Evolutionary conservation across 805 yeast species (phyloP).

Genomic region (Kodamaea laetipori): DNA sequence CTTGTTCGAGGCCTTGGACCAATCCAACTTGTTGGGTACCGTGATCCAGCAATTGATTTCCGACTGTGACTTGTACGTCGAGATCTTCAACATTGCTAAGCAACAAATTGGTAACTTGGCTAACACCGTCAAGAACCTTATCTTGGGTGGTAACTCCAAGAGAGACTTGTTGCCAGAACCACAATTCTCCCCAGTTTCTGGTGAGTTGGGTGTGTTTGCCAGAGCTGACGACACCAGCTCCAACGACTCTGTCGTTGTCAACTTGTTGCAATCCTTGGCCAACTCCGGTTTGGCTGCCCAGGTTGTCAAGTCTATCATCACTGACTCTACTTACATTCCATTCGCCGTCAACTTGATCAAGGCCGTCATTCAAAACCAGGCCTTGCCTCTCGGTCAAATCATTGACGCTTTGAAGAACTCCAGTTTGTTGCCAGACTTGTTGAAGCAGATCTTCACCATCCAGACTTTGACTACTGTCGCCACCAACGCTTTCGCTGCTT

Average conservation of each 20-base stretch:
- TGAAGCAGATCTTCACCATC: conserved; percentile 35
- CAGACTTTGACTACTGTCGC: conserved; percentile 36
- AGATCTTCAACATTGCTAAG: conserved; percentile 35
- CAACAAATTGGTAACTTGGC: conserved; percentile 28
- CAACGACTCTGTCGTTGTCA: conserved; percentile 30
- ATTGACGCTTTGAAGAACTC: conserved; percentile 36
- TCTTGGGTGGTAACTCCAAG: conserved; percentile 23
- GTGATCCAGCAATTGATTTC: conserved; percentile 39
- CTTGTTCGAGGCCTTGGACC: conserved; percentile 38
- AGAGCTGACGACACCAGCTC: conserved; percentile 19
- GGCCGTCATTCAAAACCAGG: conserved; percentile 31
- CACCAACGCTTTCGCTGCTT: conserved; percentile 41
- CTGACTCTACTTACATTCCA: conserved; percentile 38
- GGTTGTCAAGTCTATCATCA: conserved; percentile 40
- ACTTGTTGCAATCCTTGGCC: conserved; percentile 43
- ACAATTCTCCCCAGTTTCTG: conserved; percentile 8
- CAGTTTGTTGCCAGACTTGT: conserved; percentile 34
- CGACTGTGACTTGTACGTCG: conserved; percentile 41
- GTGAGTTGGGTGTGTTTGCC: conserved; percentile 14
- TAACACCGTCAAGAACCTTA: conserved; percentile 26
- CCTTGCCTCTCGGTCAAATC: conserved; percentile 29
- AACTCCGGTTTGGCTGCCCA: conserved; percentile 44
- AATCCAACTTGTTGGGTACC: conserved; percentile 36
- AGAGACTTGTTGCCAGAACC: conserved; percentile 20
- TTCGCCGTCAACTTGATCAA: conserved; percentile 39